A percentile compares a stretch with the other conserved stretches of the same genome.
These are phyloP conservation scores for Cornus florida DNA, from an alignment of 148 eudicot genomes.

Conservation along the genomic window DNA sequence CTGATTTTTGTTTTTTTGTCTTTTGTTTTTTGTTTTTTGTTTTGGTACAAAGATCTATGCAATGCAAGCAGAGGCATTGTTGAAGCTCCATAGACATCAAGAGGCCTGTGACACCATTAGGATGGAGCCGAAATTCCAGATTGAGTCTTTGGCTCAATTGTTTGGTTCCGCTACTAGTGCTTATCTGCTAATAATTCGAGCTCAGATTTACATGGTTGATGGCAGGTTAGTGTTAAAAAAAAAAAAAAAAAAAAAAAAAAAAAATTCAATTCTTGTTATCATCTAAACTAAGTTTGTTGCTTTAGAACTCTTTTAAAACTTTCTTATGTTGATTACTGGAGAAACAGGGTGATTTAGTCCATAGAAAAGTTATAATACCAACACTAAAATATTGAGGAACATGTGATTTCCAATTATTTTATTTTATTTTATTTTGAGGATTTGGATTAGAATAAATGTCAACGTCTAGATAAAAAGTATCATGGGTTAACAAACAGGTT, in stretches of 20 bases:
- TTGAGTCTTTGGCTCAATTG: constrained; percentile 38
- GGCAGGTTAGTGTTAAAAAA: constrained; percentile 50
- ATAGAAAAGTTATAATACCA: too few relatives aligned
- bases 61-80: constrained; percentile 62
- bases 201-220: constrained; percentile 53
- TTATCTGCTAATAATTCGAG: constrained; percentile 34
- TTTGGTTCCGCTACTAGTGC: constrained; percentile 41
- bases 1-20: constrained; percentile 10
- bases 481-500: constrained; percentile 37
- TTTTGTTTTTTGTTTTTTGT: constrained; percentile 11
- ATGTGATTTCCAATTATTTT: too few relatives aligned
- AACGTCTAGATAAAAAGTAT: background rate
- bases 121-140: constrained; percentile 35
- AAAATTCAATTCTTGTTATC: background rate
- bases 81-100: constrained; percentile 64
- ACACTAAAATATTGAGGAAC: too few relatives aligned
- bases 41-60: constrained; percentile 48
- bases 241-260: background rate
- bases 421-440: background rate
- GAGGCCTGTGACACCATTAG: constrained; percentile 51
- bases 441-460: background rate
- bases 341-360: too few relatives aligned
- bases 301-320: background rate
- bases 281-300: background rate
- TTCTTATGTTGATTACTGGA: background rate